phyloP scores from a whole-genome alignment of 2,329 filamentous ascomycete genomes.

The Aspergillus ochraceus region DNA sequence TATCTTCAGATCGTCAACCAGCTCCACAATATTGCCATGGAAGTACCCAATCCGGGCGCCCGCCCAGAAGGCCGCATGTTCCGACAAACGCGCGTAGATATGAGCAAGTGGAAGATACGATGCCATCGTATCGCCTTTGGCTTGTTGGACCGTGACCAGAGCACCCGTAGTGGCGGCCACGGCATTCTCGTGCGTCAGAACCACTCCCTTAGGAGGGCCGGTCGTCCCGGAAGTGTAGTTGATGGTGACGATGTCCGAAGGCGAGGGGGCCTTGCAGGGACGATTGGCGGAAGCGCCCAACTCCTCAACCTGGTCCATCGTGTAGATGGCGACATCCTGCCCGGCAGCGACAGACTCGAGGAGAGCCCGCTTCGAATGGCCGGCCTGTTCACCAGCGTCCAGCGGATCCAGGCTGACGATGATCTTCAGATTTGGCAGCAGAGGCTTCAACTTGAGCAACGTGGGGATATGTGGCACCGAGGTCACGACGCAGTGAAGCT shows the following conservation, averaged over 20 bases:
- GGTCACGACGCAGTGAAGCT: slow-evolving; percentile 71
- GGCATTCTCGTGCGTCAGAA: slow-evolving; percentile 77
- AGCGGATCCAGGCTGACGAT: slow-evolving; percentile 86
- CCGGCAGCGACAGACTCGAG: slow-evolving; percentile 72
- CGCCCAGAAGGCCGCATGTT: slow-evolving; percentile 71
- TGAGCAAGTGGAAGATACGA: slow-evolving; percentile 94
- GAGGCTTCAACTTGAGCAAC: slow-evolving; percentile 76
- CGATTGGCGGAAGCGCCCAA: slow-evolving; percentile 71
- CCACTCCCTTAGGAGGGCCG: slow-evolving; percentile 63
- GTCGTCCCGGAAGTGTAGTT: slow-evolving; percentile 68
- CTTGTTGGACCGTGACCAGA: slow-evolving; percentile 54
- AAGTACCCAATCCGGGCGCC: slow-evolving; percentile 86
- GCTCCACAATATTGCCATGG: slow-evolving; percentile 80
- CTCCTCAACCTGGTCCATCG: slow-evolving; percentile 76
- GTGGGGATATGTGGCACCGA: slow-evolving; percentile 79
- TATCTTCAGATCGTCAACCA: slow-evolving; percentile 89
- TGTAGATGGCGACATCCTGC: slow-evolving; percentile 75
- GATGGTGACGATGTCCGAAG: slow-evolving; percentile 76
- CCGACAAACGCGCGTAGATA: slow-evolving; percentile 84
- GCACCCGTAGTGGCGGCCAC: slow-evolving; percentile 68
- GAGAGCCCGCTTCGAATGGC: slow-evolving; percentile 76
- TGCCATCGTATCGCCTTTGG: slow-evolving; percentile 64
- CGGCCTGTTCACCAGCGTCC: slow-evolving; percentile 72
- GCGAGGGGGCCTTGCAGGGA: slow-evolving; percentile 68
- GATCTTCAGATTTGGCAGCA: slow-evolving; percentile 77